Evolutionary conservation across 2,329 filamentous ascomycete species (phyloP).

Genomic region (Fusarium torreyae): DNA sequence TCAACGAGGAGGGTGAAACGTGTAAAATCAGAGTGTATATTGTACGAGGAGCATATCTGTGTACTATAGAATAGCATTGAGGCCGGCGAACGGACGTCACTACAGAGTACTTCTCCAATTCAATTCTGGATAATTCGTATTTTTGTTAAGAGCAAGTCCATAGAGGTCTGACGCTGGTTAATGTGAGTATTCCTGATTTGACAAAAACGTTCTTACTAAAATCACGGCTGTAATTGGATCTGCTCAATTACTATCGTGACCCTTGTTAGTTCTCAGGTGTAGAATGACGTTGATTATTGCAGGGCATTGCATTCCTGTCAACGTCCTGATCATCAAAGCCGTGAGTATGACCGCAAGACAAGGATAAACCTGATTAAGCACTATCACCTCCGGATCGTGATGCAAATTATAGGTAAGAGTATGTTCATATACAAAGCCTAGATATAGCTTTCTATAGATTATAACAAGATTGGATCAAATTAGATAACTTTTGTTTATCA

Average conservation of each 20-base stretch:
- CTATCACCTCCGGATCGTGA: not conserved
- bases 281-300: too few species aligned
- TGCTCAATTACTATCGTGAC: too few species aligned
- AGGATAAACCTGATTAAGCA: too few species aligned
- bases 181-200: too few species aligned
- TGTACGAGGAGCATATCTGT: slow-evolving; percentile 51
- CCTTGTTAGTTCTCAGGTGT: too few species aligned
- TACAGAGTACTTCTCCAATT: slow-evolving; percentile 45
- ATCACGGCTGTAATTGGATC: too few species aligned
- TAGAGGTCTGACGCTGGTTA: not conserved
- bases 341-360: not conserved
- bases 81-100: slow-evolving; percentile 41
- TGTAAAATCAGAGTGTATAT: slow-evolving; percentile 49
- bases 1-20: slow-evolving; percentile 12
- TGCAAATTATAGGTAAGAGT: not conserved
- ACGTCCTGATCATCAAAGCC: too few species aligned
- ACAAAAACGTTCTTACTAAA: too few species aligned
- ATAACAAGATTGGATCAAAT: not conserved
- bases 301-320: too few species aligned
- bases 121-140: slow-evolving; percentile 27
- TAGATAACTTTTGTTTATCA: slow-evolving; percentile 5
- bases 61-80: slow-evolving; percentile 51
- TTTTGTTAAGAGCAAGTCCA: slow-evolving; percentile 4
- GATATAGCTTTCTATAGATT: not conserved
- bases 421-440: not conserved